Conservation (phyloP, 768 basidiomycete genomes). For the Amanita inopinata region DNA sequence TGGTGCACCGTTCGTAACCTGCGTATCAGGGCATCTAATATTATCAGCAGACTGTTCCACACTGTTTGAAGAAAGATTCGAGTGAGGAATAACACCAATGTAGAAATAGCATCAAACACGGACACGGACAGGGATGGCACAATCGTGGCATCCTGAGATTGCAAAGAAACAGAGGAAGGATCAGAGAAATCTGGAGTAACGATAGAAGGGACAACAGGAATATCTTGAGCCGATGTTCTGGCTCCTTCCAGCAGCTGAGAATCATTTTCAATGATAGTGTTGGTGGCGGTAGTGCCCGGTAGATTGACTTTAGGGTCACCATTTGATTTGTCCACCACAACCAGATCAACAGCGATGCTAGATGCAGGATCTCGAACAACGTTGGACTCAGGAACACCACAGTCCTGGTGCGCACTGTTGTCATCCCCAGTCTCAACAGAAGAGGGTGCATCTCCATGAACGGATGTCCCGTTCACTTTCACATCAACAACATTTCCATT, state of each 20-base stretch:
- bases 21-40: conserved; percentile 35
- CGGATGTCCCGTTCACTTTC: conserved; percentile 28
- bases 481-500: conserved; percentile 28
- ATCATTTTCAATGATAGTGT: conserved; percentile 4
- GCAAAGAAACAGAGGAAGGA: conserved; percentile 17
- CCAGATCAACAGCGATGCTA: conserved; percentile 15
- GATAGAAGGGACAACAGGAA: background rate
- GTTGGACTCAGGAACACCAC: conserved; percentile 1
- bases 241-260: conserved; percentile 7
- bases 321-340: conserved; percentile 15
- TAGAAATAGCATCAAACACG: conserved; percentile 35
- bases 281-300: background rate
- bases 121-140: conserved; percentile 34
- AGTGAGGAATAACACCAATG: conserved; percentile 29
- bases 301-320: conserved; percentile 9
- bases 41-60: conserved; percentile 38
- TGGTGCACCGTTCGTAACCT: conserved; percentile 17
- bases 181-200: conserved; percentile 3
- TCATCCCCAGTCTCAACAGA: conserved; percentile 19
- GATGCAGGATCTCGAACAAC: conserved; percentile 1
- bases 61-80: conserved; percentile 25
- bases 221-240: background rate
- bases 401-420: background rate
- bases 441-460: conserved; percentile 21
- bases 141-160: conserved; percentile 22